These are phyloP conservation scores for Sporothrix inflata DNA, from an alignment of 2,329 filamentous ascomycete genomes.

Conservation along the genomic window DNA sequence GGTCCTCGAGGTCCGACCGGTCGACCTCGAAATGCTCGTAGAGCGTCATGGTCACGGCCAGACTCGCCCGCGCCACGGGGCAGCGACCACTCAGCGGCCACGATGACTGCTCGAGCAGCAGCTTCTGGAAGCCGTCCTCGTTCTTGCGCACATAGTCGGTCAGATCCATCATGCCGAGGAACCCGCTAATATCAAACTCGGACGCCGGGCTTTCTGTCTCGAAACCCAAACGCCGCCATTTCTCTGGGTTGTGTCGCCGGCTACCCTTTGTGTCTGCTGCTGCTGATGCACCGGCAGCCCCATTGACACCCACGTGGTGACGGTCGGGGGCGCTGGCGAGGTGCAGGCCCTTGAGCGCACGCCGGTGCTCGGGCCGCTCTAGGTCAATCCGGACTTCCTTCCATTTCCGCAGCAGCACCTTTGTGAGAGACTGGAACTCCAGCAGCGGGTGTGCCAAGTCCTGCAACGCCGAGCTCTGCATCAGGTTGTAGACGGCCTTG, in stretches of 20 bases:
- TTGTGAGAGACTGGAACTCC: conserved; percentile 91
- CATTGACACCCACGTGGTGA: conserved; percentile 41
- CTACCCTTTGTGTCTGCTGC: conserved; percentile 59
- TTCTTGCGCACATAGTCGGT: conserved; percentile 91
- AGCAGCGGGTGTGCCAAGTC: conserved; percentile 87
- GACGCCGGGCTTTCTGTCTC: conserved; percentile 82
- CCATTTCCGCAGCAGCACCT: conserved; percentile 86
- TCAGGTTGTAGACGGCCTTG: conserved; percentile 85
- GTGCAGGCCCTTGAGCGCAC: conserved; percentile 84
- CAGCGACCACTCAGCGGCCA: conserved; percentile 73
- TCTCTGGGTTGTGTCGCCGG: conserved; percentile 79
- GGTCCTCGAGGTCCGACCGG: conserved; percentile 76
- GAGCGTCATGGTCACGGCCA: conserved; percentile 83
- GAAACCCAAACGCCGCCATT: conserved; percentile 92
- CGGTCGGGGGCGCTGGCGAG: conserved; percentile 74
- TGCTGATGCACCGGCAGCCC: conserved; percentile 32
- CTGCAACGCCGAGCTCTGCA: conserved; percentile 91
- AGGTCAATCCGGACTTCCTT: conserved; percentile 81
- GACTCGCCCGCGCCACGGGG: conserved; percentile 82
- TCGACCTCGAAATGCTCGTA: conserved; percentile 97
- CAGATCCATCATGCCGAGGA: conserved; percentile 95
- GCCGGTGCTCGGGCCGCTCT: conserved; percentile 83
- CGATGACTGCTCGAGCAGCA: conserved; percentile 84
- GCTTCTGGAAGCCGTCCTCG: conserved; percentile 89
- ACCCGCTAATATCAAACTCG: conserved; percentile 86